Base-by-base conservation (phyloP, 176 grass and related monocot species). In the Chrysopogon serrulatus region DNA sequence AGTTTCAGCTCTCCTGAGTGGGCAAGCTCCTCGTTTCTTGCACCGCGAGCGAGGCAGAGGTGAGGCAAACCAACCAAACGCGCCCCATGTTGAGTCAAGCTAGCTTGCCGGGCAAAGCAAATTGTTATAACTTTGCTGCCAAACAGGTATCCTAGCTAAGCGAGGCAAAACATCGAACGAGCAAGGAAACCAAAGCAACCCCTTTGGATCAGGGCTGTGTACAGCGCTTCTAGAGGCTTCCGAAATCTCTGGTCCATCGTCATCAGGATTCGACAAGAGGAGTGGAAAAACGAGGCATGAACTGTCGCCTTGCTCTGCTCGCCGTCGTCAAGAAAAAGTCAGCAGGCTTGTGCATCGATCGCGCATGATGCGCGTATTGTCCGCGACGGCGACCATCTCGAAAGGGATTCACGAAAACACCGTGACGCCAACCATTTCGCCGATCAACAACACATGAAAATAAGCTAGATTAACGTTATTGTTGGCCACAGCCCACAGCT, bases 181-280 rank as follows among this genome's bases (percentile, higher is more conserved):
- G 17, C 48, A 49, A 19, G 47, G 17, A 23, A 53, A 8, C 49
- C 18, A 53, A 53, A 51, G 12, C 42, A 44, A 16, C 44, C 44
- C 14, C 12, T 14, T 4, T 4, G 42, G 18, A 51, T 51, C 2
- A 21, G 17, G 49, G 49, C 8, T 54, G 49, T 54, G 49, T 23
- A 23, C 19, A 54, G 17, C 17, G 18, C 30, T 51, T 73, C 27
- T 31, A 73, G 71, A 73, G 8, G 18, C 47, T 73, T 51, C 71
- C 4, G 18, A 51, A 51, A 23, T 10, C 28, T 33, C 28, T 13
- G 19, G 28, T 14, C 28, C 30, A 32, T 84, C 60, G 43, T 11
- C 41, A n/a, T 84, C 71, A 66, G 63, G 71, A 65, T 66, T 53
- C 31, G 42, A 84, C 71, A 7, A 30, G 37, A 83, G 42, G 23